These are phyloP conservation scores for Falciphora oryzae DNA, from an alignment of 2,329 filamentous ascomycete genomes.

Conservation along the genomic window DNA sequence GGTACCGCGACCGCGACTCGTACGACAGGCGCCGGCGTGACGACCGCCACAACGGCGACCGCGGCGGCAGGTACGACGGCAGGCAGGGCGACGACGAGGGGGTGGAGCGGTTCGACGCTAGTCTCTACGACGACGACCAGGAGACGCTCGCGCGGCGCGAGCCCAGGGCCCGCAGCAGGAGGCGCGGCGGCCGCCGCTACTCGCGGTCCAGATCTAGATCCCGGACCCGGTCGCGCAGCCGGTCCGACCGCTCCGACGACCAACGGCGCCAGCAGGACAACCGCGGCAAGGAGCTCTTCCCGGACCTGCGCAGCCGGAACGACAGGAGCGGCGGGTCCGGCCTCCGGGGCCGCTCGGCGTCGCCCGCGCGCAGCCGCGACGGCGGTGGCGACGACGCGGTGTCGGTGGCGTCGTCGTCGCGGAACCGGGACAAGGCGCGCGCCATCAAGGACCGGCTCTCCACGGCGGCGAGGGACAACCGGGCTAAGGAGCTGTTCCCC, in stretches of 20 bases:
- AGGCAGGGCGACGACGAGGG: constrained; percentile 41
- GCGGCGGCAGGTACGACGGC: constrained; percentile 38
- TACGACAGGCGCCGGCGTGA: constrained; percentile 26
- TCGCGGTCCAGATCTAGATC: constrained; percentile 10
- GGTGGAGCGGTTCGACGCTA: constrained; percentile 58
- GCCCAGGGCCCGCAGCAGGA: constrained; percentile 19
- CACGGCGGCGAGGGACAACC: constrained; percentile 26
- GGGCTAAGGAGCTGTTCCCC: constrained; percentile 54
- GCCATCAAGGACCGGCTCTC: constrained; percentile 37
- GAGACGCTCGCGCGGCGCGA: constrained; percentile 28
- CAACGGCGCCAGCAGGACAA: constrained; percentile 30
- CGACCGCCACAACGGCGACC: constrained; percentile 29
- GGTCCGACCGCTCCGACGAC: constrained; percentile 18
- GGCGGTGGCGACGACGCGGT: constrained; percentile 33
- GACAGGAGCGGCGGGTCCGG: constrained; percentile 22
- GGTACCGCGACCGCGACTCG: constrained; percentile 55
- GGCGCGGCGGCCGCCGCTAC: constrained; percentile 27
- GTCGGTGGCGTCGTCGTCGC: constrained; percentile 21
- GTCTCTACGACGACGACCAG: constrained; percentile 55
- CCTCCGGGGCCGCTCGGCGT: constrained; percentile 44
- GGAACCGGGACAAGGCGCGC: constrained; percentile 39
- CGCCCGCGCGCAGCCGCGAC: constrained; percentile 37
- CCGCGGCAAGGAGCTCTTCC: constrained; percentile 59
- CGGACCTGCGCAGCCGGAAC: constrained; percentile 23
- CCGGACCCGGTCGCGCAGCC: constrained; percentile 17